Conservation (phyloP, 164 flowering plant genomes). For the Magnolia kwangsiensis region DNA sequence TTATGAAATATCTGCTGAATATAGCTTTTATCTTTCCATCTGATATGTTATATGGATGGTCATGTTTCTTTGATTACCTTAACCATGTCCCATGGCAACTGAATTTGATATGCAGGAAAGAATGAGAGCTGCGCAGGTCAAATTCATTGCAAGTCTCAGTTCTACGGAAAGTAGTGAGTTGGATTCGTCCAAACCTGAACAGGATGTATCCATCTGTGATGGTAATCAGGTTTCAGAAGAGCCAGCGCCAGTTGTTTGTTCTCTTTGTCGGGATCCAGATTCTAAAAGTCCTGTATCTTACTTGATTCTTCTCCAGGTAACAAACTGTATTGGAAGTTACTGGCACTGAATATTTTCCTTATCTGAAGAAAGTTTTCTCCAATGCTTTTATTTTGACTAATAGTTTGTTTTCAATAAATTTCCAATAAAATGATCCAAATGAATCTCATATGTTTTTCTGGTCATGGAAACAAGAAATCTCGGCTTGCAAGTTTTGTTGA, state of each 20-base stretch:
- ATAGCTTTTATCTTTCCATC: too few relatives aligned
- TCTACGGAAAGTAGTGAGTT: conserved; percentile 36
- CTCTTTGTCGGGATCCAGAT: conserved; percentile 83
- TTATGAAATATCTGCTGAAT: neutral
- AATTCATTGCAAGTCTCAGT: conserved; percentile 64
- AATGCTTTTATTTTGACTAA: too few relatives aligned
- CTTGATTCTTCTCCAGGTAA: conserved; percentile 84
- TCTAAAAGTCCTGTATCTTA: conserved; percentile 69
- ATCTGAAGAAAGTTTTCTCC: neutral
- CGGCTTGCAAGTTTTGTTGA: conserved; percentile 69
- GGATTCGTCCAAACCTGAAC: conserved; percentile 25
- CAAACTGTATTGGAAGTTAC: neutral
- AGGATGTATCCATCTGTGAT: conserved; percentile 27
- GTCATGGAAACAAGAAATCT: conserved; percentile 62
- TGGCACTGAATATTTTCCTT: neutral
- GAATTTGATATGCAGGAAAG: conserved; percentile 54
- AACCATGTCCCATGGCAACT: neutral
- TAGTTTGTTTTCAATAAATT: too few relatives aligned
- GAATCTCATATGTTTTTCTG: conserved; percentile 6
- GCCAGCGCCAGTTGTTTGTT: conserved; percentile 50
- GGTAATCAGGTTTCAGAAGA: conserved; percentile 29
- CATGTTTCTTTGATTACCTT: neutral
- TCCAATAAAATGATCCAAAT: neutral
- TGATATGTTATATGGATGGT: too few relatives aligned
- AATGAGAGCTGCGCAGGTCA: conserved; percentile 89